phyloP scores from a whole-genome alignment of 441 rosid species.

The Populus hybrid region DNA sequence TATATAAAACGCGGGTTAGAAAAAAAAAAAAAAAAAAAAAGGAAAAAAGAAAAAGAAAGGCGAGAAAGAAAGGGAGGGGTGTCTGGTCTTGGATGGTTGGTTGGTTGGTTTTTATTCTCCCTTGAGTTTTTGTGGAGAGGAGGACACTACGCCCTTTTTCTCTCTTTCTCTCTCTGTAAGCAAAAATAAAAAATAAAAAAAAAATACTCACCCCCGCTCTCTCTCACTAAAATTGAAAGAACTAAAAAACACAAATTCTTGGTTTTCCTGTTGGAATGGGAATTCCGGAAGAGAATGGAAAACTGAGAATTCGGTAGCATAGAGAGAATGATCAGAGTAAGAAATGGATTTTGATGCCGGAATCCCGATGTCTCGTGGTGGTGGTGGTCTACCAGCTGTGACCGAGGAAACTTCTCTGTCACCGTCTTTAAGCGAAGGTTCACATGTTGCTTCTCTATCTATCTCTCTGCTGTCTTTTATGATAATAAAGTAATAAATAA shows the following conservation, averaged over 20 bases:
- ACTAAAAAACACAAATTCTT: neutral
- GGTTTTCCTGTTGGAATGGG: constrained; percentile 22
- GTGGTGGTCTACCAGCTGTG: constrained; percentile 27
- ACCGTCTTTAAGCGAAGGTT: constrained; percentile 60
- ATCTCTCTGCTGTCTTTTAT: neutral
- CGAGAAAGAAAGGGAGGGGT: neutral
- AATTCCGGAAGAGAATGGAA: constrained; percentile 24
- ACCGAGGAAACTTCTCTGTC: constrained; percentile 51
- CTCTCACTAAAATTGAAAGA: neutral
- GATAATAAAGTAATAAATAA: neutral
- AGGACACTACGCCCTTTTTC: neutral
- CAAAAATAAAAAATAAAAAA: no score
- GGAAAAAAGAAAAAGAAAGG: neutral
- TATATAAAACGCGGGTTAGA: neutral
- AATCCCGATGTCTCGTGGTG: constrained; percentile 64
- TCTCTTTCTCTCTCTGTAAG: neutral
- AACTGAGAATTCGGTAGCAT: constrained; percentile 38
- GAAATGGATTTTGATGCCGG: constrained; percentile 73
- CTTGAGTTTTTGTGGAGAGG: neutral
- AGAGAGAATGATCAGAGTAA: constrained; percentile 20
- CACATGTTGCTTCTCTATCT: neutral
- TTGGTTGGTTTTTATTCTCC: neutral
- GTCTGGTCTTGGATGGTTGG: neutral
- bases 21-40: no score
- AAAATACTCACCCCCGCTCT: neutral